A percentile compares a stretch with the other conserved stretches of the same genome.
These are phyloP conservation scores for Annulohypoxylon maeteangense DNA, from an alignment of 495 filamentous ascomycete genomes.

Conservation along the genomic window DNA sequence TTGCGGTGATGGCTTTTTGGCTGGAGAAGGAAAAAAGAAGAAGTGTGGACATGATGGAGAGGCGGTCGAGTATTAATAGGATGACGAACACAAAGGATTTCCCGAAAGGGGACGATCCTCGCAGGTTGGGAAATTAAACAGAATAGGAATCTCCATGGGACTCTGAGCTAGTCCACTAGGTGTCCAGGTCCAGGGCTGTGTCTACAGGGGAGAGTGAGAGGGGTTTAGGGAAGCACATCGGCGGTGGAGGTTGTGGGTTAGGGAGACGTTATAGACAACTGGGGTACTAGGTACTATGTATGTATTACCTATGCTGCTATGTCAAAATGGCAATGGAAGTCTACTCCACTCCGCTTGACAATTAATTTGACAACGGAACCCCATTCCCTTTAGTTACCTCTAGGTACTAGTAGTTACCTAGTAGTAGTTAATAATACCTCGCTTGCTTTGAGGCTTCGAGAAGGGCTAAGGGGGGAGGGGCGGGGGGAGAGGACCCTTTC, in stretches of 20 bases:
- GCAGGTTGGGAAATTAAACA: slow-evolving; percentile 50
- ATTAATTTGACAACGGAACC: slow-evolving; percentile 24
- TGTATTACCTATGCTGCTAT: background rate
- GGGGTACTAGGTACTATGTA: slow-evolving; percentile 8
- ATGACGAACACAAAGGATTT: slow-evolving; percentile 45
- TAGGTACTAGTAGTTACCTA: too few relatives aligned
- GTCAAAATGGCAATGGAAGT: slow-evolving; percentile 32
- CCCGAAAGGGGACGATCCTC: slow-evolving; percentile 46
- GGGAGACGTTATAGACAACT: slow-evolving; percentile 25
- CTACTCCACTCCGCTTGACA: slow-evolving; percentile 29
- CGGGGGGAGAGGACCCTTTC: background rate
- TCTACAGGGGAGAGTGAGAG: slow-evolving; percentile 10
- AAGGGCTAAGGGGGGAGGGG: background rate
- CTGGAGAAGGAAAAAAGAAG: slow-evolving; percentile 56
- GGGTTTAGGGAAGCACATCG: slow-evolving; percentile 27
- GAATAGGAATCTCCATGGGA: slow-evolving; percentile 39
- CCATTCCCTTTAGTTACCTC: background rate
- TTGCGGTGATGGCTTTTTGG: slow-evolving; percentile 63
- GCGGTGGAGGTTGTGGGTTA: slow-evolving; percentile 43
- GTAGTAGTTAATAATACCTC: too few relatives aligned
- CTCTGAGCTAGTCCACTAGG: slow-evolving; percentile 34
- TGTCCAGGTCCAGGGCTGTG: slow-evolving; percentile 31
- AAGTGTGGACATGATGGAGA: slow-evolving; percentile 48
- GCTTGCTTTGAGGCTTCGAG: slow-evolving; percentile 5
- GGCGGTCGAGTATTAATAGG: slow-evolving; percentile 56